Percentiles rank a stretch among this genome's conserved stretches.
Conservation (phyloP, 2,329 filamentous ascomycete genomes). For the Colletotrichum sp. region DNA sequence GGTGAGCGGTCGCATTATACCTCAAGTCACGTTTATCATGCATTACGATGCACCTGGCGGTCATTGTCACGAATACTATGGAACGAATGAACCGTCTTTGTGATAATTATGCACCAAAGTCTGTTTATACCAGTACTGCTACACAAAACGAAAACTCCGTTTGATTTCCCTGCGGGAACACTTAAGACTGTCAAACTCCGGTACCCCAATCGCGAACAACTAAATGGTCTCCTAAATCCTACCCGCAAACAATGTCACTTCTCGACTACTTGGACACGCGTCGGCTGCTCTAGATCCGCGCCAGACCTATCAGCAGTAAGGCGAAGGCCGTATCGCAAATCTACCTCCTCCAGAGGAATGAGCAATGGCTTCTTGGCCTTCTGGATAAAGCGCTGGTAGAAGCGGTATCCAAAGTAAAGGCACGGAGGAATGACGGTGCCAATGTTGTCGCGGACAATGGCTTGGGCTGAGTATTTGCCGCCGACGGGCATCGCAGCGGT, state of each 20-base stretch:
- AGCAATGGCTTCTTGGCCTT: conserved; percentile 18
- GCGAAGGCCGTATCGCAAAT: conserved; percentile 25
- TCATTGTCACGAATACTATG: conserved; percentile 5
- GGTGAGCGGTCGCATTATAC: conserved; percentile 12
- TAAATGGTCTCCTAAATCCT: not conserved
- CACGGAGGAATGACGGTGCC: conserved; percentile 29
- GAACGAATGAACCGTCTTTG: not conserved
- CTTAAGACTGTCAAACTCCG: not conserved
- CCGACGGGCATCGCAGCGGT: conserved; percentile 26
- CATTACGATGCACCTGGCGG: not conserved
- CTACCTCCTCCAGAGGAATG: conserved; percentile 28
- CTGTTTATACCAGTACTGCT: not conserved
- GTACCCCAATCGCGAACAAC: not conserved
- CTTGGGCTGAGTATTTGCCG: conserved; percentile 19
- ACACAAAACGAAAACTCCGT: not conserved
- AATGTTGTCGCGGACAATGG: conserved; percentile 30
- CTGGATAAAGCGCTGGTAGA: conserved; percentile 15
- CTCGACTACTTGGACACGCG: not conserved
- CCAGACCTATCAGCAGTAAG: not conserved
- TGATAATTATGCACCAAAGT: not conserved
- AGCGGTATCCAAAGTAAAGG: conserved; percentile 28
- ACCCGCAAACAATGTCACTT: not conserved
- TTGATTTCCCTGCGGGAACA: not conserved
- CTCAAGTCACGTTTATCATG: conserved; percentile 7
- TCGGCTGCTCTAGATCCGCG: not conserved